Evolutionary conservation across 257 asterid species (phyloP), one percentile per base, ranked within the genome.

Genomic region (Voacanga thouarsii): DNA sequence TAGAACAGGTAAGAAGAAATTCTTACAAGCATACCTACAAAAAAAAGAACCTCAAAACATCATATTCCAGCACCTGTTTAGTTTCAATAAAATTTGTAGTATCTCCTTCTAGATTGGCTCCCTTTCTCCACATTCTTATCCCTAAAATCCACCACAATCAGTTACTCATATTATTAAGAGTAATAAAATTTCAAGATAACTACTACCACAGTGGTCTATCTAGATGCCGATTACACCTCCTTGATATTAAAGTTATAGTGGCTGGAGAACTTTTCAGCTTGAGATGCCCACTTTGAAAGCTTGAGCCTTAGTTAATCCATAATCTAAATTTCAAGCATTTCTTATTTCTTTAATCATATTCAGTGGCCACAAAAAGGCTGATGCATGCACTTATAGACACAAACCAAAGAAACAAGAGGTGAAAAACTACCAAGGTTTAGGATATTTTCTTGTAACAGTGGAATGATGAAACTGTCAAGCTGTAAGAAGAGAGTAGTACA

Each of bases 71-170:
- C 75, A 90, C 75, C 88, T 94, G 98, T 87, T 96, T 97, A 71
- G 97, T 92, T 87, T 93, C 98, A 49, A 93, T 90, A 74, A 96
- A 96, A 87, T 96, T n/a, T n/a, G n/a, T n/a, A n/a, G n/a, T n/a
- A n/a, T n/a, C n/a, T n/a, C n/a, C n/a, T n/a, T n/a, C n/a, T 93
- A 93, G 90, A 87, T 96, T 96, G 78, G 99, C 99, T 71, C 99
- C 99, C 85, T 98, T 93, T 84, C 99, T 96, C 98, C 99, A 96
- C 97, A 93, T 89, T 88, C 99, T 88, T 76, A 97, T 96, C 83
- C 99, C 99, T 96, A 82, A 77, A 79, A 70, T 51, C 41, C 63
- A 80, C 68, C 65, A 66, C 21, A 74, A 72, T 65, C 57, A 78
- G 71, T 81, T 43, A 51, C 64, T 61, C 8, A 53, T 45, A n/a